Evolutionary conservation across 768 basidiomycete species (phyloP), one percentile per base, ranked within the genome.

Genomic region (Suillus decipiens): DNA sequence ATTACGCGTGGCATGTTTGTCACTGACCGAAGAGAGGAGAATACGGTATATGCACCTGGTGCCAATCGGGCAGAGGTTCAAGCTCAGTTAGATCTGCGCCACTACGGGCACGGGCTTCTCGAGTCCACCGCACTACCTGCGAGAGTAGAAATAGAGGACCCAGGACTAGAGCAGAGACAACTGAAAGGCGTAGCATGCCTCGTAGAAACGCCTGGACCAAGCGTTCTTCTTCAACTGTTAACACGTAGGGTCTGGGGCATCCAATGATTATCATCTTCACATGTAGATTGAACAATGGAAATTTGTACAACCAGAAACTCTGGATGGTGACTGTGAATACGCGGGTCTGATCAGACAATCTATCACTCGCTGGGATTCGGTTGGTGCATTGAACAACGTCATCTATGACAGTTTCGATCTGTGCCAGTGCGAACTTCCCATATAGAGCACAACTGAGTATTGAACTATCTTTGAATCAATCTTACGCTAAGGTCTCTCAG

Each of bases 1-100:
- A 70, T 90, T 22, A 95, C 93, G 7, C 82, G 92, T 36, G 93
- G 94, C 12, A 94, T 95, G 91, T 81, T 94, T 64, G 90, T 96
- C 1, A 84, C 92, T 12, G 94, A 96, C 73, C 79, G 90, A 65
- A 82, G 94, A 48, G 82, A 81, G 10, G 90, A 89, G 59, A 75
- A 78, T 57, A 80, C 82, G n/a, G 87, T 83, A 1, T 89, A 90
- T 72, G 80, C 84, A 1, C 84, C 85, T 1, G 89, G 89, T 9
- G 77, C 78, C 15, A 92, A 88, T 71, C 86, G 90, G 48, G 85
- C 86, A 7, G 73, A 84, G 63, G 82, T 86, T 1, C 89, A 91
- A 67, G 80, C 80, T 36, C 77, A 81, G 65, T 73, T 87, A 31
- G 82, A 84, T 59, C 63, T 73, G 69, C 61, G 71, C 68, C 64